Evolutionary conservation across 108 stramenopile species (phyloP).

Genomic region (Chaetoceros tenuissimus): DNA sequence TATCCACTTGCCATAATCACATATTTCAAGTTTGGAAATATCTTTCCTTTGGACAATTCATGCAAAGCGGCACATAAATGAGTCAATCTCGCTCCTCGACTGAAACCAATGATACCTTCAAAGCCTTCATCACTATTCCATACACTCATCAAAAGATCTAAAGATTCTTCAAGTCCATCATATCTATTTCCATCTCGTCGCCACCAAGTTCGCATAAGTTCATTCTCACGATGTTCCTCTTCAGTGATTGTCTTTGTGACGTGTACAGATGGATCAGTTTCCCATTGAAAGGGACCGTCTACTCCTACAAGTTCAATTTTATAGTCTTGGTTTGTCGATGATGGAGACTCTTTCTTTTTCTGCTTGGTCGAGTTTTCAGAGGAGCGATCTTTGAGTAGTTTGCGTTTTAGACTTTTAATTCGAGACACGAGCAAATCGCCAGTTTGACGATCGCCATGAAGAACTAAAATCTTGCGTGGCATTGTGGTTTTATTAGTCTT

Average conservation of each 20-base stretch:
- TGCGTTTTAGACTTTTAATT: constrained; percentile 40
- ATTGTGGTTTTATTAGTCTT: too few relatives aligned
- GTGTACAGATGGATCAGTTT: too few relatives aligned
- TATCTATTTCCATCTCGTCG: constrained; percentile 26
- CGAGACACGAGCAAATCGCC: constrained; percentile 57
- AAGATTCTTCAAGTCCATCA: constrained; percentile 48
- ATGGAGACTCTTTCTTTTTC: too few relatives aligned
- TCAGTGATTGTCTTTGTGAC: too few relatives aligned
- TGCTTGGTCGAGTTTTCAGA: too few relatives aligned
- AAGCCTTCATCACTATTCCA: constrained; percentile 26
- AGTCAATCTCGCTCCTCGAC: constrained; percentile 63
- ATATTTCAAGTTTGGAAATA: constrained; percentile 42
- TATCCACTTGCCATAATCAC: constrained; percentile 60
- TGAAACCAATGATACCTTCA: constrained; percentile 70
- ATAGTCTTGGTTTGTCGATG: too few relatives aligned
- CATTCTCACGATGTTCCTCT: constrained; percentile 9
- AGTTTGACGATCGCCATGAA: constrained; percentile 77
- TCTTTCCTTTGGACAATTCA: constrained; percentile 13
- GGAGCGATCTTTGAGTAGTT: constrained; percentile 35
- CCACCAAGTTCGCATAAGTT: constrained; percentile 26
- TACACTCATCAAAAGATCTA: constrained; percentile 24
- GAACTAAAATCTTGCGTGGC: constrained; percentile 31
- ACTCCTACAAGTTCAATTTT: constrained; percentile 55
- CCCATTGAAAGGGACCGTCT: constrained; percentile 41
- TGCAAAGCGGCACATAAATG: constrained; percentile 45